Evolutionary conservation across 768 basidiomycete species (phyloP).

Genomic region (Pleurotus eryngii): DNA sequence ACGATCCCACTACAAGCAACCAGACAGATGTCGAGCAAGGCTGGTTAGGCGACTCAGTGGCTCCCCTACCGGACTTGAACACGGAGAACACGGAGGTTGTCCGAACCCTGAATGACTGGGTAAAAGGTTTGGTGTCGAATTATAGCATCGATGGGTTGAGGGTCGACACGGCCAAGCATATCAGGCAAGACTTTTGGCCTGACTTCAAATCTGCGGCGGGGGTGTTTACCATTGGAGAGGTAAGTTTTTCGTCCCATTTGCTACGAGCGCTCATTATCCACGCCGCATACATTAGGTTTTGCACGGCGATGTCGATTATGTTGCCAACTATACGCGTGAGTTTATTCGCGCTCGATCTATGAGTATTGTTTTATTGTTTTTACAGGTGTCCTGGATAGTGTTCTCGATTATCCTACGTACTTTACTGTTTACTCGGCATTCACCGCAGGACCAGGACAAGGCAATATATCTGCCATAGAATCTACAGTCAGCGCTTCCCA

Average conservation of each 20-base stretch:
- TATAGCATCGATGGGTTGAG: slow-evolving; percentile 69
- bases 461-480: slow-evolving; percentile 40
- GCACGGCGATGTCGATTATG: slow-evolving; percentile 23
- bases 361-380: background rate
- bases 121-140: slow-evolving; percentile 48
- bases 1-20: slow-evolving; percentile 41
- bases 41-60: slow-evolving; percentile 67
- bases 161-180: slow-evolving; percentile 62
- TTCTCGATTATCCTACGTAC: slow-evolving; percentile 62
- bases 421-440: slow-evolving; percentile 50
- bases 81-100: slow-evolving; percentile 61
- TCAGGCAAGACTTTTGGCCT: slow-evolving; percentile 66
- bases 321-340: slow-evolving; percentile 36
- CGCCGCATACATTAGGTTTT: slow-evolving; percentile 19
- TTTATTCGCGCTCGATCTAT: background rate
- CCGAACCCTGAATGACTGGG: slow-evolving; percentile 55
- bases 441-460: slow-evolving; percentile 37
- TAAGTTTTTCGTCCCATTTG: slow-evolving; percentile 31
- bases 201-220: slow-evolving; percentile 57
- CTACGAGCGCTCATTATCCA: slow-evolving; percentile 16
- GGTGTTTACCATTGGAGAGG: slow-evolving; percentile 74
- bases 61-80: slow-evolving; percentile 70
- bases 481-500: slow-evolving; percentile 33
- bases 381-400: slow-evolving; percentile 48
- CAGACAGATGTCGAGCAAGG: slow-evolving; percentile 62